These are phyloP conservation scores for Saccharum hybrid DNA, from an alignment of 202 grass and related monocot species.

Conservation along the genomic window DNA sequence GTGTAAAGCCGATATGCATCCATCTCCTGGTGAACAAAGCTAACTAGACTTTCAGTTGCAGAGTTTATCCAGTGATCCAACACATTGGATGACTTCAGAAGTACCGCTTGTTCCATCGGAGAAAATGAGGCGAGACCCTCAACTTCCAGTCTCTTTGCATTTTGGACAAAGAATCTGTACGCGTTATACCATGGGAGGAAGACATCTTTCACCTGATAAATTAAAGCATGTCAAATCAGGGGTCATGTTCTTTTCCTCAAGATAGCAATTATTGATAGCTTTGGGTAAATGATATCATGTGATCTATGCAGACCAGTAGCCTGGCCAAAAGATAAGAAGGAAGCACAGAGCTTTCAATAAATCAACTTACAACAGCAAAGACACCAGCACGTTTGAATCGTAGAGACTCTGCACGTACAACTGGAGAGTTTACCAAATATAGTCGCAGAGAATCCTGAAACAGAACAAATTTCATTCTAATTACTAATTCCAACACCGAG, in stretches of 20 bases:
- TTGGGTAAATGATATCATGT: conserved; percentile 31
- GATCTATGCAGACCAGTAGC: conserved; percentile 31
- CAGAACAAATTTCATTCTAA: conserved; percentile 29
- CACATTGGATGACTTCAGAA: conserved; percentile 88
- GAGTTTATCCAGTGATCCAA: conserved; percentile 99
- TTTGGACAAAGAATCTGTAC: conserved; percentile 99
- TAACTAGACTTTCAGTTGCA: conserved; percentile 94
- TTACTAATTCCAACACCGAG: conserved; percentile 16
- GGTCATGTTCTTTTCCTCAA: conserved; percentile 1
- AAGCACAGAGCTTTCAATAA: not conserved
- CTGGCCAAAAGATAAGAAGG: not conserved
- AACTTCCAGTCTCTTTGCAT: conserved; percentile 96
- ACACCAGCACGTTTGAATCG: conserved; percentile 91
- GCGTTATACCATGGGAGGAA: conserved; percentile 99
- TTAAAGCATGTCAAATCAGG: conserved; percentile 34
- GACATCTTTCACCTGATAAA: conserved; percentile 95
- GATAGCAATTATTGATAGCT: conserved; percentile 4
- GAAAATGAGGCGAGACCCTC: conserved; percentile 73
- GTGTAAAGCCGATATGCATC: conserved; percentile 97
- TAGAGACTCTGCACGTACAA: conserved; percentile 92
- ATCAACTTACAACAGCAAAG: conserved; percentile 85
- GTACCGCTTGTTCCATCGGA: conserved; percentile 62
- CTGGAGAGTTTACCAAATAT: conserved; percentile 98
- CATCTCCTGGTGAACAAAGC: conserved; percentile 97
- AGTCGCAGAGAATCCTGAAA: conserved; percentile 95